Evolutionary conservation across 257 asterid species (phyloP).

Genomic region (Thymus quinquecostatus): DNA sequence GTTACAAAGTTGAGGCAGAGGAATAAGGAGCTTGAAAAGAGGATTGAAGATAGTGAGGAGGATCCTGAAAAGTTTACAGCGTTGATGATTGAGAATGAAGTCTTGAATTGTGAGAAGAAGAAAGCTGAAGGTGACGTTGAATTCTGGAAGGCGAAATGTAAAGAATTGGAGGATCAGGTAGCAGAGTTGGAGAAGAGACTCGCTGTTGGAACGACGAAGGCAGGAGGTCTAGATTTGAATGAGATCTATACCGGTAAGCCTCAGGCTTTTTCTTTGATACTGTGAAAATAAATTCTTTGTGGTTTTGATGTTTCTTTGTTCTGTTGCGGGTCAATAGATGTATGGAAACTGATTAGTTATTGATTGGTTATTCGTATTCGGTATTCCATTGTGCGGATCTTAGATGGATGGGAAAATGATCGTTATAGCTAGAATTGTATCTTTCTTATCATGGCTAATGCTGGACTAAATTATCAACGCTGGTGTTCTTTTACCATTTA

Average conservation of each 20-base stretch:
- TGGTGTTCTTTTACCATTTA: not conserved
- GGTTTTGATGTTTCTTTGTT: constrained; percentile 13
- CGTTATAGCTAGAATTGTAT: not conserved
- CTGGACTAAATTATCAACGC: not conserved
- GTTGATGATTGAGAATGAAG: constrained; percentile 56
- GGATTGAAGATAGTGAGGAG: constrained; percentile 19
- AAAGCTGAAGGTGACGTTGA: constrained; percentile 49
- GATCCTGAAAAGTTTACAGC: constrained; percentile 38
- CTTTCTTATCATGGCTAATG: not conserved
- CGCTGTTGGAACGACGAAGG: constrained; percentile 21
- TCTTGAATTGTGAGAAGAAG: constrained; percentile 55
- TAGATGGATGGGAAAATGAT: not conserved
- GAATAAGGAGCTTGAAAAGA: constrained; percentile 44
- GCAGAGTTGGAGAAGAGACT: constrained; percentile 41
- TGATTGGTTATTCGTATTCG: too few species aligned
- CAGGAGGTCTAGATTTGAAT: constrained; percentile 3
- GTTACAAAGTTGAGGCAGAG: constrained; percentile 39
- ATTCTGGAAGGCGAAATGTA: constrained; percentile 52
- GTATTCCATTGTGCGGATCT: not conserved
- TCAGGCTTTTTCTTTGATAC: constrained; percentile 4
- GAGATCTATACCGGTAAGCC: constrained; percentile 4
- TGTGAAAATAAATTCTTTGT: not conserved
- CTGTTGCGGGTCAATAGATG: not conserved
- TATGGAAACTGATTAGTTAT: not conserved
- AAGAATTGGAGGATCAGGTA: constrained; percentile 47